Base-by-base conservation (phyloP, 495 filamentous ascomycete genomes). In the Staphylotrichum tortipilum region DNA sequence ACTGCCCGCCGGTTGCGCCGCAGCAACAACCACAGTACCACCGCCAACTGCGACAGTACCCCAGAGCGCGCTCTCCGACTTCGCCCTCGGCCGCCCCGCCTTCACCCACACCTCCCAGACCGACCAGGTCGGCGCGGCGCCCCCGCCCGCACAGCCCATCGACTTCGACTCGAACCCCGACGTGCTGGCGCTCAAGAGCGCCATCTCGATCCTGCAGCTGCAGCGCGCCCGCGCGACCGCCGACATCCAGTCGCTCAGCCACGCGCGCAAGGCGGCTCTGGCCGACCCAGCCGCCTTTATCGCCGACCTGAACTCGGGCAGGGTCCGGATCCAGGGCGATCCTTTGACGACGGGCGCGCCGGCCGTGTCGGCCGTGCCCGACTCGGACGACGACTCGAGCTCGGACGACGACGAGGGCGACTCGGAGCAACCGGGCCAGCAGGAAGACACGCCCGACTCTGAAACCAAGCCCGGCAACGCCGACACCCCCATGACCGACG, bases 201-300 rank as follows among this genome's bases (percentile, higher is more conserved):
- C 89, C 3, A 85, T 94, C 55, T 80, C 83, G 3, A 82, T 94
- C 38, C 71, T 95, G 28, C 86, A 91, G 68, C 68, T 92, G 37
- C 89, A 95, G 67, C 84, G 83, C 39, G 77, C 82, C 53, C 85
- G 85, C 62, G 82, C 83, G 14, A 60, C 78, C n/a, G 72, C 74
- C 17, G 88, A 94, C 64, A 79, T 94, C 35, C 72, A 72, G 50
- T 66, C 72, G 1, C 69, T 94, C 14, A 73, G 82, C 53, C 62
- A 68, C 42, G 73, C 84, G 49, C 88, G 88, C 60, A 62, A 68
- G 11, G 72, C 72, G 0, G 89, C 87, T 3, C 67, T 84, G 0
- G 72, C 69, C 17, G 75, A 91, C 45, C 89, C 89, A 4, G 77
- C 77, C 39, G 75, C 66, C 2, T 94, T 94, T 67, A 69, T 76